phyloP scores from a whole-genome alignment of 805 yeast species.

The Cyberlindnera americana region DNA sequence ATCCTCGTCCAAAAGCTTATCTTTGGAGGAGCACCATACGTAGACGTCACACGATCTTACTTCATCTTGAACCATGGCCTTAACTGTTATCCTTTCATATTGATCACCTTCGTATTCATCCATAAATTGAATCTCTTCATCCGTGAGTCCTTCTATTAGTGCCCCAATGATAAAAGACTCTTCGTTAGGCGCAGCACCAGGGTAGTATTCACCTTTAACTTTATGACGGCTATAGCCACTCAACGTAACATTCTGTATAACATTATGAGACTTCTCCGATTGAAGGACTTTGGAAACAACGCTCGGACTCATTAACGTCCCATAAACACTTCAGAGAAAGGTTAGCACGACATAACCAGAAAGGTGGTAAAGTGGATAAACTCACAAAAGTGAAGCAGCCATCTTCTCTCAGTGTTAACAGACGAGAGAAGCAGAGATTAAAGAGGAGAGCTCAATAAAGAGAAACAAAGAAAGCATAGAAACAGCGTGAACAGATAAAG shows the following conservation, averaged over 20 bases:
- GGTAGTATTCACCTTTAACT: constrained; percentile 13
- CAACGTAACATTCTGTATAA: constrained; percentile 3
- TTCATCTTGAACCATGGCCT: not conserved
- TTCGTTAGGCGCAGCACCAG: constrained; percentile 8
- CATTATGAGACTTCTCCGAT: not conserved
- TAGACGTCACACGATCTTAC: constrained; percentile 4
- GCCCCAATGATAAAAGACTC: constrained; percentile 5
- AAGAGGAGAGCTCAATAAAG: too few relatives aligned
- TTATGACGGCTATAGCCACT: constrained; percentile 3
- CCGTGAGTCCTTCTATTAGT: constrained; percentile 8
- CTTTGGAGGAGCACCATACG: constrained; percentile 6
- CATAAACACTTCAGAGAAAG: constrained; percentile 10
- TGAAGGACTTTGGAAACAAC: constrained; percentile 8
- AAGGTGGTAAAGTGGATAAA: too few relatives aligned
- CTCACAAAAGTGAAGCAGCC: too few relatives aligned
- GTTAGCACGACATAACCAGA: not conserved
- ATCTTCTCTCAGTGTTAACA: too few relatives aligned
- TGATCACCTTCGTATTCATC: constrained; percentile 16
- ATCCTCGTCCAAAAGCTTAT: constrained; percentile 3
- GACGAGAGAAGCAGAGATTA: too few relatives aligned
- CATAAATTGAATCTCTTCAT: constrained; percentile 4
- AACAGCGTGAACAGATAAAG: too few relatives aligned
- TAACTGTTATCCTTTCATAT: constrained; percentile 6
- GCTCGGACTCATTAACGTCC: constrained; percentile 11
- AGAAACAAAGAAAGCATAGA: too few relatives aligned